Conservation (phyloP, 1,284 basidiomycete species). For the Limonomyces culmigenus region DNA sequence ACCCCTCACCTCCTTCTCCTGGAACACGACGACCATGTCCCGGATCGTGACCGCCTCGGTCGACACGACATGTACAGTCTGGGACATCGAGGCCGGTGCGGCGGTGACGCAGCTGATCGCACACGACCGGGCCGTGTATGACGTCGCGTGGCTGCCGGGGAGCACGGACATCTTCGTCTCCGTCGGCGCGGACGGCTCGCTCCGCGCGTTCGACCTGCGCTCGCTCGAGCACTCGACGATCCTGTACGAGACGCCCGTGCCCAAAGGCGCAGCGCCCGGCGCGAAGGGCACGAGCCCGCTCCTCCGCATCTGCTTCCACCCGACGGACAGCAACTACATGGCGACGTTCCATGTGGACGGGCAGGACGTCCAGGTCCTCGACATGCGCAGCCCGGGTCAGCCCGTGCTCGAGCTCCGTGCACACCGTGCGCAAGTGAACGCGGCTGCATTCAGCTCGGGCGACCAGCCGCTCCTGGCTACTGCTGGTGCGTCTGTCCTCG, state of each 20-base stretch:
- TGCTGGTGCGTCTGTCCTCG: constrained; percentile 62
- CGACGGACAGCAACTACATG: constrained; percentile 78
- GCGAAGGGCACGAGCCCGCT: constrained; percentile 62
- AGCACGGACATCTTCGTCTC: constrained; percentile 97
- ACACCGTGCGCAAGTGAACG: constrained; percentile 65
- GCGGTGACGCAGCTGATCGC: constrained; percentile 96
- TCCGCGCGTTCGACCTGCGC: constrained; percentile 93
- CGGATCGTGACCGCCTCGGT: constrained; percentile 92
- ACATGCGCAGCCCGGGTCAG: constrained; percentile 87
- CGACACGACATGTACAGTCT: constrained; percentile 89
- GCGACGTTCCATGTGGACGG: constrained; percentile 90
- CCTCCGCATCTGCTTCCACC: constrained; percentile 75
- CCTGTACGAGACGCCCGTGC: constrained; percentile 84
- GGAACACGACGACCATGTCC: constrained; percentile 81
- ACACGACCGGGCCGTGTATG: constrained; percentile 96
- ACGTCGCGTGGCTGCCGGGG: constrained; percentile 96
- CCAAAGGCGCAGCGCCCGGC: constrained; percentile 42
- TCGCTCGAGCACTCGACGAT: constrained; percentile 97
- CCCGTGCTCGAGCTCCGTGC: constrained; percentile 82
- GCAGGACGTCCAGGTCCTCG: constrained; percentile 73
- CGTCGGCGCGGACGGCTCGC: constrained; percentile 91
- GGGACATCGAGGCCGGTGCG: constrained; percentile 94
- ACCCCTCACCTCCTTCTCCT: constrained; percentile 88
- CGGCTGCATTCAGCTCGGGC: constrained; percentile 75
- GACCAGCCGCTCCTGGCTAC: constrained; percentile 74